Base-by-base conservation (phyloP, 1,284 basidiomycete genomes). In the Cronartium quercuum region DNA sequence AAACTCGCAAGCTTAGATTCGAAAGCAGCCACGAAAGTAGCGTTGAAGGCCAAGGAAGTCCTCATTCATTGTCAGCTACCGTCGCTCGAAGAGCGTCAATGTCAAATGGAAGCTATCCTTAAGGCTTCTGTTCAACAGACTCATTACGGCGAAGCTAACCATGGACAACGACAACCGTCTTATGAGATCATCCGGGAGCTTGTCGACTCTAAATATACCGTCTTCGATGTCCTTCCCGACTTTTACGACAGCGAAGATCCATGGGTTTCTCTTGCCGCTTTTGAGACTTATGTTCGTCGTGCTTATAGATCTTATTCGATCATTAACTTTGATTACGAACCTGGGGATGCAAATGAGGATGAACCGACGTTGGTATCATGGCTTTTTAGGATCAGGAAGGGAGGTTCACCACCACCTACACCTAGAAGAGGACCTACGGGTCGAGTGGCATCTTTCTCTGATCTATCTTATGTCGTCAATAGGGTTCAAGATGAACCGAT, bases 41-140 rank as follows among this genome's bases (percentile, higher is more conserved):
- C 94, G 2, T 85, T 99, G 79, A 98, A 97, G 84, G 95, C 96
- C 64, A 91, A 96, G 68, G 96, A 99, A 84, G 96, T 98, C 10
- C 87, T 97, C 76, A 97, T 99, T 79, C 87, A 91, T 41, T 92
- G 92, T 68, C 92, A 95, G 82, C 90, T 98, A 87, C 96, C 96
- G 15, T 96, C 93, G 44, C 94, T 94, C 81, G 92, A 95, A 80
- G 96, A 98, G 82, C 91, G 96, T 77, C 85, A 89, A 69, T 85
- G 87, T 35, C 96, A 99, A 83, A 95, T 99, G 90, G 94, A 97
- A 84, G 85, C 88, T 38, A 91, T 98, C 74, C 86, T 99, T 70
- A 93, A 91, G 83, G 86, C 89, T 51, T 91, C 95, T 0, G 90
- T 97, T 71, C 89, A 88, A 38, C 90, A 88, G 76, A 90, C 88